These are phyloP conservation scores for Ophiosphaerella herpotricha DNA, from an alignment of 2,329 filamentous ascomycete genomes.

Conservation along the genomic window DNA sequence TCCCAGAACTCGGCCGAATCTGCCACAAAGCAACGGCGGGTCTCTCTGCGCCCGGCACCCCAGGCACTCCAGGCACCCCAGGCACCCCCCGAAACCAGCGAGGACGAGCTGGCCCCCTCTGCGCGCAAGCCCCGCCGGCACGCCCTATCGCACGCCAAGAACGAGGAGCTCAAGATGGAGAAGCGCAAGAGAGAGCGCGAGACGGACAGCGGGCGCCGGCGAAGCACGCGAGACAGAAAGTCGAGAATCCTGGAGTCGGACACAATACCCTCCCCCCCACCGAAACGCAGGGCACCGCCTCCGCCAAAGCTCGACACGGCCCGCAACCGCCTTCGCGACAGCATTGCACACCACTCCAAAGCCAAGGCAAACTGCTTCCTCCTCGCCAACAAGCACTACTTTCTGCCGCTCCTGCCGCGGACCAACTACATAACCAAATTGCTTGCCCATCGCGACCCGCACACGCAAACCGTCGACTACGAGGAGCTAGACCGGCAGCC, in stretches of 20 bases:
- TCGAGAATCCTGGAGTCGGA: conserved; percentile 38
- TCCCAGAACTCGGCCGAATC: conserved; percentile 36
- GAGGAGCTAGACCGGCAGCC: conserved; percentile 51
- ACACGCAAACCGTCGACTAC: conserved; percentile 45
- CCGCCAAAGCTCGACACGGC: conserved; percentile 43
- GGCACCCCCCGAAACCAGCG: conserved; percentile 11
- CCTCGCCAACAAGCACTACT: conserved; percentile 51
- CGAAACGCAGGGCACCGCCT: conserved; percentile 11
- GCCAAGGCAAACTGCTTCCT: conserved; percentile 54
- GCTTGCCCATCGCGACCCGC: conserved; percentile 15
- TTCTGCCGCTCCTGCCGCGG: conserved; percentile 53
- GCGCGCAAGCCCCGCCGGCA: conserved; percentile 1
- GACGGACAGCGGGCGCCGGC: conserved; percentile 17
- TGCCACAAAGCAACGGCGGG: conserved; percentile 33
- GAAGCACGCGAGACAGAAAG: conserved; percentile 31
- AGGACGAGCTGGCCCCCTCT: conserved; percentile 30
- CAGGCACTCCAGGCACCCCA: not conserved
- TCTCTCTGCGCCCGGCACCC: conserved; percentile 12
- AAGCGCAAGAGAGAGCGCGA: conserved; percentile 19
- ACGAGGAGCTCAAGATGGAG: conserved; percentile 43
- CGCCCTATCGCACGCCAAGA: conserved; percentile 15
- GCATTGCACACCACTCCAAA: conserved; percentile 50
- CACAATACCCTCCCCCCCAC: conserved; percentile 21
- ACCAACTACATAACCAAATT: conserved; percentile 52
- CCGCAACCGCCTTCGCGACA: conserved; percentile 47